phyloP scores from a whole-genome alignment of 2,329 filamentous ascomycete species.

The Colletotrichum plurivorum region DNA sequence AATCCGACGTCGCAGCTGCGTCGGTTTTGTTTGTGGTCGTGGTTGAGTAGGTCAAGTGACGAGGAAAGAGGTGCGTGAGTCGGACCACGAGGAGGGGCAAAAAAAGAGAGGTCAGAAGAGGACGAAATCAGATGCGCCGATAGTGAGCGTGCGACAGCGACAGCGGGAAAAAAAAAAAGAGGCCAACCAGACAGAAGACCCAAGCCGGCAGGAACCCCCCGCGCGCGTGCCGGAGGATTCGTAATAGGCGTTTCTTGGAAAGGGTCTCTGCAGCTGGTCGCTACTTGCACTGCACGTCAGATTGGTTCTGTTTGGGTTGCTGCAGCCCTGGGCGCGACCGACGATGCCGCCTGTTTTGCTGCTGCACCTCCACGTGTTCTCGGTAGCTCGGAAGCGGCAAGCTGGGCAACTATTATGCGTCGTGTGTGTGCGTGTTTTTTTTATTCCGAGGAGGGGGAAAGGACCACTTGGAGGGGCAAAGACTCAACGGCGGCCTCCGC shows the following conservation, averaged over 20 bases:
- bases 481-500: not conserved
- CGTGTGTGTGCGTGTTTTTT: not conserved
- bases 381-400: conserved; percentile 10
- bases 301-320: conserved; percentile 29
- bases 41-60: not conserved
- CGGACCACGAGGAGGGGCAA: conserved; percentile 27
- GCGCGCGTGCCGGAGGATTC: conserved; percentile 25
- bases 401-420: not conserved
- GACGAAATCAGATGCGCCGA: conserved; percentile 7
- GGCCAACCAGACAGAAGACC: not conserved
- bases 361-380: conserved; percentile 26
- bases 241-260: conserved; percentile 28
- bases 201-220: not conserved
- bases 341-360: conserved; percentile 1
- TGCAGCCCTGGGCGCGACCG: not conserved
- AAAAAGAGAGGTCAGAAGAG: not conserved
- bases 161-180: not conserved
- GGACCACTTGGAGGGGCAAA: not conserved
- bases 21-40: not conserved
- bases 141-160: not conserved
- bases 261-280: conserved; percentile 3
- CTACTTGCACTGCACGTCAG: conserved; percentile 27
- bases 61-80: not conserved
- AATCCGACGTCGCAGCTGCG: too few relatives aligned
- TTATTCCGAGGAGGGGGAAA: not conserved